Evolutionary conservation across 108 stramenopile species (phyloP), one percentile per base, ranked within the genome.

Genomic region (Fragilaria radians): DNA sequence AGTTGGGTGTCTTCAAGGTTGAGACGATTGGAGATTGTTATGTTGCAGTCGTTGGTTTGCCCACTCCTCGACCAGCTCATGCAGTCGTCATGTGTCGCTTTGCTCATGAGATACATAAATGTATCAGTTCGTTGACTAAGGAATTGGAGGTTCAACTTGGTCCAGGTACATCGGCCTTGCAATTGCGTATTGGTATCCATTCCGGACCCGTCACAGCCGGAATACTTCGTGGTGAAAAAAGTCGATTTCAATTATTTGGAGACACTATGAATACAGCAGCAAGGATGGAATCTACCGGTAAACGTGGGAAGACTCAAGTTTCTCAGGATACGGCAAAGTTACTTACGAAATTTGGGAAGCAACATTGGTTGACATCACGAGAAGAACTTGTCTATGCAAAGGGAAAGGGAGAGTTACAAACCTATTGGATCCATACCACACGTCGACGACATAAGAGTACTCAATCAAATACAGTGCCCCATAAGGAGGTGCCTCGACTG

Each of bases 1-100:
- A 72, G 57, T 72, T 71, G n/a, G 17, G 36, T 7, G 73, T 74
- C 7, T 77, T 71, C 58, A 76, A 80, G 62, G 79, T 80, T 3
- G 77, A 73, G 23, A 48, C 47, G 19, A 48, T 48, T 23, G 47
- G 47, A 22, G 47, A 48, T 4, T 48, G 47, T 48, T 48, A 48
- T 48, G 47, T 48, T 2, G 19, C 22, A 22, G 47, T 23, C 4
- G 23, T 23, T 4, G 47, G 47, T 4, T 23, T 48, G 23, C 47
- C 47, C 19, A 23, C 19, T 48, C 47, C 47, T 22, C 47, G 23
- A 48, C 2, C 1, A 48, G 47, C 19, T 4, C 47, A 48, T 48
- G 47, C 47, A 22, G 22, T 48, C 47, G 23, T 48, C 23, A 48
- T 48, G 47, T 19, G 2, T 4, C 19, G 23, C 22, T 48, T 48